Evolutionary conservation across 306 rosid species (phyloP).

Genomic region (Malus fusca): DNA sequence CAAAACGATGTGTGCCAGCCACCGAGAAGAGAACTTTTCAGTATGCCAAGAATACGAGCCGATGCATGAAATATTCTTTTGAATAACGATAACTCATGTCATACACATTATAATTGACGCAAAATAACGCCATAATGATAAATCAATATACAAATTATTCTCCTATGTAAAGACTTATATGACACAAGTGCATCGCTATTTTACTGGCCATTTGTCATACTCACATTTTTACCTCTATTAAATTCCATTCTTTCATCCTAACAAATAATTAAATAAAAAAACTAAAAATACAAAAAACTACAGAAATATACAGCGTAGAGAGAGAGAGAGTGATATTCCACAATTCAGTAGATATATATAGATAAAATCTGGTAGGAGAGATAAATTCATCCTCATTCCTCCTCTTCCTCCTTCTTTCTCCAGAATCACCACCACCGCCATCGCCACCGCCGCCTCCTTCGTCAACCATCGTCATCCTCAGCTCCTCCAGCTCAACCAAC

Average conservation of each 20-base stretch:
- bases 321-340: not conserved
- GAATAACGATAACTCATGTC: too few relatives aligned
- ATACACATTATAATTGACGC: too few relatives aligned
- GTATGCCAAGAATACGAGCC: too few relatives aligned
- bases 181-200: not conserved
- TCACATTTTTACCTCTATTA: not conserved
- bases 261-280: not conserved
- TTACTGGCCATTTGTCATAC: slow-evolving; percentile 7
- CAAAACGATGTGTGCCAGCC: not conserved
- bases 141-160: too few relatives aligned
- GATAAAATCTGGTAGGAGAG: not conserved
- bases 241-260: not conserved
- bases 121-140: too few relatives aligned
- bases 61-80: rapidly evolving
- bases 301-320: not conserved
- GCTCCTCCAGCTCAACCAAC: not conserved
- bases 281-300: not conserved
- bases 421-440: not conserved
- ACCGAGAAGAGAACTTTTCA: not conserved
- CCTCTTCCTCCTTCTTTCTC: not conserved
- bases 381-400: not conserved
- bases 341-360: not conserved
- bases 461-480: not conserved
- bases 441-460: not conserved
- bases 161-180: rapidly evolving